phyloP scores from a whole-genome alignment of 116 monocot genomes.

The Dioscorea cayenensis region DNA sequence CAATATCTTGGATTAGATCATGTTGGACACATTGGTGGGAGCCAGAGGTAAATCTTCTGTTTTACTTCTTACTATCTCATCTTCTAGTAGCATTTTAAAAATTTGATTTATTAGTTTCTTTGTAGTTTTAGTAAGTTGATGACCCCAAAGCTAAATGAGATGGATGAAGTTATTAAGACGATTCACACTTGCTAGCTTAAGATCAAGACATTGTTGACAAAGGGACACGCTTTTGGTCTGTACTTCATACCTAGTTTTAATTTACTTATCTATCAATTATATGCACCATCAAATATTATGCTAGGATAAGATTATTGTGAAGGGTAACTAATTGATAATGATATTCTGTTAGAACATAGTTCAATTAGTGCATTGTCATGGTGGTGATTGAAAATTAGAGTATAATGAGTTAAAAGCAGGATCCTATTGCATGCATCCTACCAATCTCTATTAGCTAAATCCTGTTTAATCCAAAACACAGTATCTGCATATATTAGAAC shows the following conservation, averaged over 20 bases:
- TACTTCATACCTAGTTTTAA: slow-evolving; percentile 1
- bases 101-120: not conserved
- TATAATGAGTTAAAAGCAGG: too few relatives aligned
- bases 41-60: slow-evolving; percentile 52
- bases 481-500: not conserved
- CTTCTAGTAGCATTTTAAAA: not conserved
- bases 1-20: slow-evolving; percentile 97
- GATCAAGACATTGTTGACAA: slow-evolving; percentile 28
- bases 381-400: too few relatives aligned
- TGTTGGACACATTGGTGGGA: slow-evolving; percentile 95
- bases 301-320: too few relatives aligned
- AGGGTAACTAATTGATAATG: too few relatives aligned
- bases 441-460: not conserved
- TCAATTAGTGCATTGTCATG: too few relatives aligned
- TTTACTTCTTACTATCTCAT: not conserved
- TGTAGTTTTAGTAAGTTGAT: slow-evolving; percentile 65
- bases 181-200: slow-evolving; percentile 44
- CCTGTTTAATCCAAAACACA: not conserved
- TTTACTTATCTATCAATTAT: not conserved
- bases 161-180: slow-evolving; percentile 83
- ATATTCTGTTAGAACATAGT: too few relatives aligned
- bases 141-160: slow-evolving; percentile 83
- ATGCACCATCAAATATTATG: not conserved
- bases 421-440: not conserved
- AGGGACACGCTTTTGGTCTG: slow-evolving; percentile 75